Base-by-base conservation (phyloP, 2,329 filamentous ascomycete species). In the Penicillium expansum region DNA sequence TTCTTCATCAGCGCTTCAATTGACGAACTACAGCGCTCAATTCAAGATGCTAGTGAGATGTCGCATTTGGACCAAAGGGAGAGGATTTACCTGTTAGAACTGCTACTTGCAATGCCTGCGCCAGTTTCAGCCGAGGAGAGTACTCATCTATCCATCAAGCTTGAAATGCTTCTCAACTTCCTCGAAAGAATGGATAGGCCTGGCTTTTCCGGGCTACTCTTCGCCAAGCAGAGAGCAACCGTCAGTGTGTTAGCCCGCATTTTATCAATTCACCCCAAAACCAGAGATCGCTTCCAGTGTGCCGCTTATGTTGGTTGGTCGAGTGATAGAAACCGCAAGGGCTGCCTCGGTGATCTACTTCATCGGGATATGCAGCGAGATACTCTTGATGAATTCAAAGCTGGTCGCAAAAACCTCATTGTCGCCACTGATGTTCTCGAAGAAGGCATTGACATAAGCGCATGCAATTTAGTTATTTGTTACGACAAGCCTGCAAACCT, bases 391-490 rank as follows among this genome's bases (percentile, higher is more conserved):
- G 79, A 83, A n/a, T 83, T 86, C 49, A 76, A 77, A 10, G 67
- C 65, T 11, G 83, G 83, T 2, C 71, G 69, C 16, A 83, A 78
- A 44, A 86, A 86, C 56, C 64, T 86, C n/a, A 79, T 86, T 35
- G 69, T 87, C 18, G 76, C 82, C 0, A 86, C 84, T 0, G 81
- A 78, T 51, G 83, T 85, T 0, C 73, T 86, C 2, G 83, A 86
- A 68, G 84, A 86, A 70, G 83, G 84, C 0, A 82, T 87, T 30
- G 84, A 86, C 62, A 74, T 86, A 2, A 80, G 82, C n/a, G 81
- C 82, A 3, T 89, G 86, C 62, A 84, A 86, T 63, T 64, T 86
- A 22, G 86, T 89, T 1, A 77, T 89, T 13, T 87, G 84, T 61
- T 89, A 85, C 65, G 82, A 88, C 61, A 76, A 77, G 27, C 86